Conservation (phyloP, 768 basidiomycete genomes). For the Postia placenta region DNA sequence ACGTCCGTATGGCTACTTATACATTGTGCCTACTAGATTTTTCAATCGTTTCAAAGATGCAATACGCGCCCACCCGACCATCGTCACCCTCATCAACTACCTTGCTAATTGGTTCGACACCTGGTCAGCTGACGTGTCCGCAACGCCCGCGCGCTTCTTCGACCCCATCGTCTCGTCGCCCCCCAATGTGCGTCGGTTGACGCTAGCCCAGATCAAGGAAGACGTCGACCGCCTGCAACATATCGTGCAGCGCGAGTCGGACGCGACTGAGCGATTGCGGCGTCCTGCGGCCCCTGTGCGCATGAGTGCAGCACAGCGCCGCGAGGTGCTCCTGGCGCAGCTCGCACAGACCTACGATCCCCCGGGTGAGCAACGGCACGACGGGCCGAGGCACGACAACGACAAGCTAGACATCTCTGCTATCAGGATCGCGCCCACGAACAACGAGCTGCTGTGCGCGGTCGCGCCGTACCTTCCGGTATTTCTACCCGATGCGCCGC, state of each 20-base stretch:
- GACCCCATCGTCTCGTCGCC: slow-evolving; percentile 13
- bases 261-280: not conserved
- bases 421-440: slow-evolving; percentile 65
- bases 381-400: slow-evolving; percentile 64
- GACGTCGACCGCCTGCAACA: slow-evolving; percentile 14
- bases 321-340: not conserved
- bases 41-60: slow-evolving; percentile 23
- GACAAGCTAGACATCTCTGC: slow-evolving; percentile 48
- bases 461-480: slow-evolving; percentile 55
- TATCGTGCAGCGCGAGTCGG: slow-evolving; percentile 21
- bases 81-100: slow-evolving; percentile 15
- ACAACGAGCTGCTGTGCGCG: slow-evolving; percentile 50
- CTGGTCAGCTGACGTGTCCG: slow-evolving; percentile 20
- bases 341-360: slow-evolving; percentile 12
- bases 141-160: slow-evolving; percentile 13
- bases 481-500: slow-evolving; percentile 53
- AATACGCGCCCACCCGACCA: slow-evolving; percentile 11
- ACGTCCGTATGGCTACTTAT: not conserved
- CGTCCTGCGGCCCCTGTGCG: not conserved
- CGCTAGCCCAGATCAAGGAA: slow-evolving; percentile 12
- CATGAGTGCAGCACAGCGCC: slow-evolving; percentile 3
- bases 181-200: slow-evolving; percentile 3
- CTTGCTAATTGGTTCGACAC: slow-evolving; percentile 18
- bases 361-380: slow-evolving; percentile 27
- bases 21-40: slow-evolving; percentile 19